A percentile compares a stretch with the other conserved stretches of the same genome.
Evolutionary conservation across 176 grass and related monocot species (phyloP).

Genomic region (Oryza coarctata): DNA sequence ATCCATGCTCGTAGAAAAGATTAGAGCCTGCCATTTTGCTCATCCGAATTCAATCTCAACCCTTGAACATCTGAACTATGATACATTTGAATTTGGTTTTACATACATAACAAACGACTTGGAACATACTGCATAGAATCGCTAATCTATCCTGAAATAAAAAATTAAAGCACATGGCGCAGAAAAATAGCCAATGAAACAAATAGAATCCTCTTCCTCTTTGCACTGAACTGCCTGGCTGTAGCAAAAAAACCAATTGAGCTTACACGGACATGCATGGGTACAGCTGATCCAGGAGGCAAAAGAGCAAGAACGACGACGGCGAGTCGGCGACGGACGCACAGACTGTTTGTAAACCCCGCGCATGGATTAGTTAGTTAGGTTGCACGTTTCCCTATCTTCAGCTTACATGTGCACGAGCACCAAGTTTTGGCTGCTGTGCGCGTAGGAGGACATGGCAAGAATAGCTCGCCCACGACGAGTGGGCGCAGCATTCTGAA

Average conservation of each 20-base stretch:
- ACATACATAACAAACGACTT: not conserved
- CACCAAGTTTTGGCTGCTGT: no score
- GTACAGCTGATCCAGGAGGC: slow-evolving; percentile 26
- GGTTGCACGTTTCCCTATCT: no score
- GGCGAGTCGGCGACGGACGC: not conserved
- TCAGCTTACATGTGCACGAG: no score
- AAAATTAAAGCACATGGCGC: not conserved
- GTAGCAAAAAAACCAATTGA: slow-evolving; percentile 39
- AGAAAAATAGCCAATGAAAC: slow-evolving; percentile 10
- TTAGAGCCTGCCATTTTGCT: not conserved
- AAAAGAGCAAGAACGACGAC: slow-evolving; percentile 36
- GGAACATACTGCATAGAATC: not conserved
- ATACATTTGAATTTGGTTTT: not conserved
- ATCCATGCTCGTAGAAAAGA: not conserved
- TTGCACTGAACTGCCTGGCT: slow-evolving; percentile 30
- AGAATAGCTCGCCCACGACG: no score
- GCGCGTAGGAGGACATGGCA: no score
- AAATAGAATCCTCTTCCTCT: slow-evolving; percentile 27
- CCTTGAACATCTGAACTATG: not conserved
- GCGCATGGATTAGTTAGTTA: no score
- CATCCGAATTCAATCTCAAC: not conserved
- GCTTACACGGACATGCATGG: not conserved
- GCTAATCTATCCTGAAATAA: not conserved
- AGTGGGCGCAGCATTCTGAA: no score
- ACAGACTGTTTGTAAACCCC: no score